phyloP scores from a whole-genome alignment of 208 protist genomes.

The Novymonas esmeraldas region DNA sequence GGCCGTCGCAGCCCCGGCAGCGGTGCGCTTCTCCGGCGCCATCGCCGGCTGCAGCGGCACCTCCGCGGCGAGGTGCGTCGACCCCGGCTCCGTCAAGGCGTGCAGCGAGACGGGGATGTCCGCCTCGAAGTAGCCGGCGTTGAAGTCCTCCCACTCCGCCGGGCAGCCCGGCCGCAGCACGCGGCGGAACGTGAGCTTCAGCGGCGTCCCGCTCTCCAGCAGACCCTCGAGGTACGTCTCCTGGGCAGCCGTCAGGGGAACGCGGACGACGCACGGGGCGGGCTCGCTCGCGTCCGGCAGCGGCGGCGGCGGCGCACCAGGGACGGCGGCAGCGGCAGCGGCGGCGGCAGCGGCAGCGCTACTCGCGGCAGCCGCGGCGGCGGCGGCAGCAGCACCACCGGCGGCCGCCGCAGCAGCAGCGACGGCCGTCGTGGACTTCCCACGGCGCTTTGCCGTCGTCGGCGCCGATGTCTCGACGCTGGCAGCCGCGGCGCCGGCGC shows the following conservation, averaged over 20 bases:
- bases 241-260: constrained; percentile 62
- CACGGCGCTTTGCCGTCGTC: constrained; percentile 24
- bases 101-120: constrained; percentile 54
- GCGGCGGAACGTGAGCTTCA: constrained; percentile 65
- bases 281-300: constrained; percentile 48
- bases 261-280: constrained; percentile 74
- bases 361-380: constrained; percentile 2
- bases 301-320: constrained; percentile 30
- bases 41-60: constrained; percentile 47
- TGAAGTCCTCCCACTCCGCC: constrained; percentile 85
- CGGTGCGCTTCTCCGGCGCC: background rate
- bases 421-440: constrained; percentile 22
- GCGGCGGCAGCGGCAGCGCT: background rate
- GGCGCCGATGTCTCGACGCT: constrained; percentile 1
- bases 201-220: constrained; percentile 43
- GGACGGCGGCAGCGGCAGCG: constrained; percentile 12
- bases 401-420: background rate
- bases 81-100: constrained; percentile 65
- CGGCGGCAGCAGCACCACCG: constrained; percentile 1
- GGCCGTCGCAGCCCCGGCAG: background rate
- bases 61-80: constrained; percentile 36
- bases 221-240: constrained; percentile 56
- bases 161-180: constrained; percentile 64
- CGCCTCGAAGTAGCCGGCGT: constrained; percentile 71
- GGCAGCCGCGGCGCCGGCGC: background rate